Evolutionary conservation across 371 early-diverging fungal genomes (phyloP).

Genomic region (Haplosporangium sp.): DNA sequence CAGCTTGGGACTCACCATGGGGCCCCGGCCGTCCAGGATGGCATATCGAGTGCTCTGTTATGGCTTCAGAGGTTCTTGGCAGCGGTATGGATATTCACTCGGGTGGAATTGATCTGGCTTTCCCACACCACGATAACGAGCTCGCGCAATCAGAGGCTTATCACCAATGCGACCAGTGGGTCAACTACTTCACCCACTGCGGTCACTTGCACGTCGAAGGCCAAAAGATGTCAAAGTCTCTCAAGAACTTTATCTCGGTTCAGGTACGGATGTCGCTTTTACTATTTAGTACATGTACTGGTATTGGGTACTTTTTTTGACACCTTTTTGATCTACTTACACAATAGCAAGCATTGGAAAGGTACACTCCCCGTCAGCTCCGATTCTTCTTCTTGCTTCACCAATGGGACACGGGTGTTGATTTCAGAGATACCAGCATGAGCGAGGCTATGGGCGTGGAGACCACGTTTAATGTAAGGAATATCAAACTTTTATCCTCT

Average conservation of each 20-base stretch:
- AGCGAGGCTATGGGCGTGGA: slow-evolving; percentile 89
- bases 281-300: background rate
- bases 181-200: slow-evolving; percentile 98
- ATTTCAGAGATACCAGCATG: slow-evolving; percentile 88
- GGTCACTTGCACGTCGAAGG: slow-evolving; percentile 99
- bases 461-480: slow-evolving; percentile 72
- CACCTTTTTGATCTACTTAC: background rate
- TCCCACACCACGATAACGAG: slow-evolving; percentile 99
- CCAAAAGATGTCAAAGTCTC: slow-evolving; percentile 99
- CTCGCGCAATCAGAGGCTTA: slow-evolving; percentile 98
- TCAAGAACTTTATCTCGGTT: slow-evolving; percentile 99
- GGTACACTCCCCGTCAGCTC: slow-evolving; percentile 89
- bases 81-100: slow-evolving; percentile 97
- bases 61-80: slow-evolving; percentile 97
- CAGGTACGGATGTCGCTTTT: slow-evolving; percentile 52
- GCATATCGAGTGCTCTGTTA: slow-evolving; percentile 99
- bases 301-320: background rate
- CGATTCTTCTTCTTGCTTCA: slow-evolving; percentile 95
- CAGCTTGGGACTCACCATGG: slow-evolving; percentile 97
- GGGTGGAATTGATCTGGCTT: slow-evolving; percentile 98
- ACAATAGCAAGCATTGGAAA: slow-evolving; percentile 84
- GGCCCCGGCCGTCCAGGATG: slow-evolving; percentile 99
- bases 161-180: slow-evolving; percentile 94
- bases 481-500: no score
- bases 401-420: slow-evolving; percentile 92